A percentile compares a stretch with the other conserved stretches of the same genome.
Conservation (phyloP, 1,139 yeast genomes). For the Suhomyces wounanorum region DNA sequence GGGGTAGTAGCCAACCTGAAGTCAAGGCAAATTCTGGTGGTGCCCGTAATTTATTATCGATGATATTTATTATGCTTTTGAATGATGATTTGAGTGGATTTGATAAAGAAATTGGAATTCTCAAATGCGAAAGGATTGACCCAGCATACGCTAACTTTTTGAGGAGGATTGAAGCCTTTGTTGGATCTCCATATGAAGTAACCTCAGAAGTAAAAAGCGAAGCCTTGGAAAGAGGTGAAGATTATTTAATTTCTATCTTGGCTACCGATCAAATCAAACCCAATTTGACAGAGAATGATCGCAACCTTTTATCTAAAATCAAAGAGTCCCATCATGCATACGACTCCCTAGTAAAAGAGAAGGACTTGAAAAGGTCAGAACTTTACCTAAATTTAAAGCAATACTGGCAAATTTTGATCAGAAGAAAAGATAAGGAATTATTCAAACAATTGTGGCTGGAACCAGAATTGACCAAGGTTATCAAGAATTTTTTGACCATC, state of each 20-base stretch:
- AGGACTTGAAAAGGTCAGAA: slow-evolving; percentile 20
- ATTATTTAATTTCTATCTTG: slow-evolving; percentile 30
- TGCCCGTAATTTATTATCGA: slow-evolving; percentile 61
- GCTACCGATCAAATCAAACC: slow-evolving; percentile 25
- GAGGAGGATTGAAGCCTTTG: slow-evolving; percentile 30
- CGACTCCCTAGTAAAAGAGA: slow-evolving; percentile 19
- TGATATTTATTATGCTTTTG: slow-evolving; percentile 69
- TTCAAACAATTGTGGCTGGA: slow-evolving; percentile 83
- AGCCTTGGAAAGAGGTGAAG: slow-evolving; percentile 22
- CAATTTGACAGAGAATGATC: slow-evolving; percentile 6
- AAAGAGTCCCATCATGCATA: slow-evolving; percentile 25
- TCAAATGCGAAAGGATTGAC: slow-evolving; percentile 34
- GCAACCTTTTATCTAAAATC: slow-evolving; percentile 13
- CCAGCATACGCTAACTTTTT: slow-evolving; percentile 25
- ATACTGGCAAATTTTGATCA: slow-evolving; percentile 61
- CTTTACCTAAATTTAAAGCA: slow-evolving; percentile 56
- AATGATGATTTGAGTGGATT: slow-evolving; percentile 78
- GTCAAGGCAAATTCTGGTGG: slow-evolving; percentile 45
- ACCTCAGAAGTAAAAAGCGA: slow-evolving; percentile 29
- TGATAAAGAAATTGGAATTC: slow-evolving; percentile 52
- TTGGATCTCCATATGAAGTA: slow-evolving; percentile 16
- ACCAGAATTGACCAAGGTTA: slow-evolving; percentile 68
- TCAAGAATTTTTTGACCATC: slow-evolving; percentile 71
- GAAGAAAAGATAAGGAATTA: slow-evolving; percentile 73
- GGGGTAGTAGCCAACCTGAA: slow-evolving; percentile 21